Evolutionary conservation across 345 rosid species (phyloP), one percentile per base, ranked within the genome.

Genomic region (Salix caprea): DNA sequence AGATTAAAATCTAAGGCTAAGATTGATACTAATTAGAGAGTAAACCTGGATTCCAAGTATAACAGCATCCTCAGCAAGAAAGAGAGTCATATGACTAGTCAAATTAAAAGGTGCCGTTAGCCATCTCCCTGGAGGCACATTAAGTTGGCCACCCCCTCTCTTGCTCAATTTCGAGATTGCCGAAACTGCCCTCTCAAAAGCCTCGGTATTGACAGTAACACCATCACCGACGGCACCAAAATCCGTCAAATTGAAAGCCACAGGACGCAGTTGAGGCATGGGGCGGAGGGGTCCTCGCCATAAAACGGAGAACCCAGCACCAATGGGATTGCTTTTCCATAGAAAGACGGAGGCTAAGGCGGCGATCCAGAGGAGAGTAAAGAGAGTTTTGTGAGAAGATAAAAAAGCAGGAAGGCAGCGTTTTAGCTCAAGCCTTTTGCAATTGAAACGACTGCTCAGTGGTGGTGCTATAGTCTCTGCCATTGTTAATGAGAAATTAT

Each of bases 221-320:
- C 99, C 99, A 72, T 96, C 99, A 4, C 97, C 98, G 0, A 96
- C 90, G 26, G 87, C 99, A 23, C 99, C 99, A 50, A 96, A 96
- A 79, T 93, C 97, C 40, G 91, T 96, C 84, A 96, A 72, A 79
- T 96, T 94, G 72, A 89, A 92, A 18, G 86, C 94, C 69, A 79
- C 82, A 1, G 94, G 88, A 30, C 99, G 84, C 77, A 87, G 24
- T n/a, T 69, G 82, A 18, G 98, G 93, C 72, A 86, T 56, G 72
- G 82, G 86, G 84, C 84, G 76, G 36, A 48, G 71, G 15, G 85
- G 79, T 46, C 74, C 72, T 76, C 87, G 76, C 15, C 87, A 80
- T 69, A 96, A 84, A 9, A 84, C 64, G 11, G 84, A 67, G 44
- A 88, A 80, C 16, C 90, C 87, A 2, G 78, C 86, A 12, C 87